Conservation (phyloP, 2,329 filamentous ascomycete genomes). For the Fusarium tanahbumbuense region DNA sequence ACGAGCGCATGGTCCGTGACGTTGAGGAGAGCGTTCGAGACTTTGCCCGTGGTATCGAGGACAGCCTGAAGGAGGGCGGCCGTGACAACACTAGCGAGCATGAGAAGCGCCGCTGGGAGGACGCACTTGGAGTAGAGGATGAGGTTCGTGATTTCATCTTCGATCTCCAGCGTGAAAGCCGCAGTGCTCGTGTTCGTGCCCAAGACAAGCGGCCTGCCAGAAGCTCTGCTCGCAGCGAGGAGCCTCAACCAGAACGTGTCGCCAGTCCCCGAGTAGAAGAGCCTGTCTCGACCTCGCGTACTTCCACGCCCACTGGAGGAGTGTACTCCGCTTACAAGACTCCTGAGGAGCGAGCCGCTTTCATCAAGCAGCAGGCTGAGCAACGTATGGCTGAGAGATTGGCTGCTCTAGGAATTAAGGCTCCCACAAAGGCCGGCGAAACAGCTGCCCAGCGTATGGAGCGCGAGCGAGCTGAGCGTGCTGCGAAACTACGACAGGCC, state of each 20-base stretch:
- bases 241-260: constrained; percentile 55
- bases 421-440: constrained; percentile 82
- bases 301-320: constrained; percentile 63
- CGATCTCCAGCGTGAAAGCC: constrained; percentile 88
- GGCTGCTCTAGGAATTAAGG: constrained; percentile 90
- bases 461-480: constrained; percentile 86
- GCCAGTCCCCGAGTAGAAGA: constrained; percentile 64
- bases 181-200: constrained; percentile 74
- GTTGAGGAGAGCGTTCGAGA: constrained; percentile 96
- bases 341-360: constrained; percentile 91
- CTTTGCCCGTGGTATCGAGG: constrained; percentile 85
- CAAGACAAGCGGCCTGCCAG: constrained; percentile 66
- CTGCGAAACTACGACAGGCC: constrained; percentile 86
- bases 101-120: constrained; percentile 93
- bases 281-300: constrained; percentile 64
- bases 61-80: constrained; percentile 83
- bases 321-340: constrained; percentile 89
- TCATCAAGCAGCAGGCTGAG: constrained; percentile 97
- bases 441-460: constrained; percentile 85
- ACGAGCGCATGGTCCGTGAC: constrained; percentile 95
- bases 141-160: constrained; percentile 98
- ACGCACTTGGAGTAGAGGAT: constrained; percentile 94
- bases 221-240: constrained; percentile 55
- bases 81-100: constrained; percentile 84
- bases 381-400: constrained; percentile 96